phyloP scores from a whole-genome alignment of 768 basidiomycete species.

The Collybia sp. region DNA sequence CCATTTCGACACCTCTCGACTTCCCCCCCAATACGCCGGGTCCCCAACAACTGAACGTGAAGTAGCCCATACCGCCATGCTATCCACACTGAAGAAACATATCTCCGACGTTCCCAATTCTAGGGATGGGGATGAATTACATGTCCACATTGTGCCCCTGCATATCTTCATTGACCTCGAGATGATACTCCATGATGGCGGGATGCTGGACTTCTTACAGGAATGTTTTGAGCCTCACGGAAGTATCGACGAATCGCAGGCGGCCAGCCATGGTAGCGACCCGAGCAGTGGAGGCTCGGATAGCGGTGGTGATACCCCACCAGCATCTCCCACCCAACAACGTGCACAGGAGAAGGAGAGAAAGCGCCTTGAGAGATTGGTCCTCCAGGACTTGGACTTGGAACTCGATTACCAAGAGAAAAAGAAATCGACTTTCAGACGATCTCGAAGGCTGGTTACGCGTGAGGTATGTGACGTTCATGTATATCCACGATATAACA shows the following conservation, averaged over 20 bases:
- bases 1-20: not conserved
- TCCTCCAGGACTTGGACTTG: conserved; percentile 57
- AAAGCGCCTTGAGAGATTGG: conserved; percentile 39
- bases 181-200: conserved; percentile 30
- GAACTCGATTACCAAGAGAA: conserved; percentile 37
- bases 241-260: not conserved
- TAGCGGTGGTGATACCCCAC: conserved; percentile 30
- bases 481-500: too few species aligned
- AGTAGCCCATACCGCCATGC: not conserved
- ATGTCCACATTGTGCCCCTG: conserved; percentile 51
- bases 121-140: conserved; percentile 17
- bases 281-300: conserved; percentile 16
- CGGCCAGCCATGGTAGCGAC: conserved; percentile 5
- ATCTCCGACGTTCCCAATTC: not conserved
- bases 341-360: conserved; percentile 27
- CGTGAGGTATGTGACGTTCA: too few species aligned
- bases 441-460: too few species aligned
- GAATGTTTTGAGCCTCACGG: conserved; percentile 18
- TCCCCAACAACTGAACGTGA: not conserved
- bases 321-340: conserved; percentile 26
- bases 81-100: not conserved
- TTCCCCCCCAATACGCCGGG: too few species aligned
- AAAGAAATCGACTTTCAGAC: not conserved
- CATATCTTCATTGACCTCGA: conserved; percentile 76
- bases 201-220: conserved; percentile 44